A percentile compares a stretch with the other conserved stretches of the same genome.
phyloP scores from a whole-genome alignment of 1,284 basidiomycete genomes.

The Puccinia polysora region DNA sequence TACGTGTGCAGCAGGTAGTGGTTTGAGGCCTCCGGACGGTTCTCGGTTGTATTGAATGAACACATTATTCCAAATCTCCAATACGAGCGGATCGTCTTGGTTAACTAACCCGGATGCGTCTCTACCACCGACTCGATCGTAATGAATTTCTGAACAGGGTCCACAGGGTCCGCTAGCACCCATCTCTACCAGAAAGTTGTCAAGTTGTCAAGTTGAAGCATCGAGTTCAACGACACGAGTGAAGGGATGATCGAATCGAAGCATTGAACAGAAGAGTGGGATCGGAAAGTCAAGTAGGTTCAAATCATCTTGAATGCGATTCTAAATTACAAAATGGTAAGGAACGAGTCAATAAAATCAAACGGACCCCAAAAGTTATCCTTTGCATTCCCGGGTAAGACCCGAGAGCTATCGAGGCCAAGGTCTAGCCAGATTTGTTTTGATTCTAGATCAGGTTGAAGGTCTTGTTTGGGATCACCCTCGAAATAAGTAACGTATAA shows the following conservation, averaged over 20 bases:
- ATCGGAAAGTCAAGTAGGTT: neutral
- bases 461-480: constrained; percentile 20
- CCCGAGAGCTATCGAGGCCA: constrained; percentile 5
- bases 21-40: constrained; percentile 18
- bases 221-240: too few relatives aligned
- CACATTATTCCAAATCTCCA: constrained; percentile 43
- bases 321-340: too few relatives aligned
- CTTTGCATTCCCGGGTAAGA: constrained; percentile 41
- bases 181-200: constrained; percentile 35
- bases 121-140: constrained; percentile 39
- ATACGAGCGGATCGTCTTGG: constrained; percentile 39
- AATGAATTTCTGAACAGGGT: constrained; percentile 44
- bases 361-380: constrained; percentile 43
- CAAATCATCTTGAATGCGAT: too few relatives aligned
- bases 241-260: too few relatives aligned
- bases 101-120: constrained; percentile 37
- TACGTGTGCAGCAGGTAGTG: constrained; percentile 35
- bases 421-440: constrained; percentile 41
- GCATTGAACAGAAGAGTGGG: neutral
- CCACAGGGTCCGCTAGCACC: constrained; percentile 41
- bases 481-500: constrained; percentile 43
- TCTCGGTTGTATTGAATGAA: constrained; percentile 43
- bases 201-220: too few relatives aligned
- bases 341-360: too few relatives aligned
- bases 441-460: constrained; percentile 33